Conservation (phyloP, 108 stramenopile genomes). For the Aurantiochytrium sp. region DNA sequence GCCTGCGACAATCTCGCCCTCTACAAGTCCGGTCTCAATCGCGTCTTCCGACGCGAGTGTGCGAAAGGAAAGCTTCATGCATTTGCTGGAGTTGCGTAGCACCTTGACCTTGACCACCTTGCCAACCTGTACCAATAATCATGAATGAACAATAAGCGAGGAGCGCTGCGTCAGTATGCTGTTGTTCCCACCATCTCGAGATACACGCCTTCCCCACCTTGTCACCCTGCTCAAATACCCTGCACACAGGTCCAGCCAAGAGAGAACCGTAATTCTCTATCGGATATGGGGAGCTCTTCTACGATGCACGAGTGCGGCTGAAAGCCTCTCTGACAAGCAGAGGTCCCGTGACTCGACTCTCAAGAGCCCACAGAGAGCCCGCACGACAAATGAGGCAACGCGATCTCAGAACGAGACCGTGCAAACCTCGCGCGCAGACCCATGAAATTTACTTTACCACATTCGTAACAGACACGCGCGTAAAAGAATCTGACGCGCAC, state of each 20-base stretch:
- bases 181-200: too few relatives aligned
- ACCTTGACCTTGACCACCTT: not conserved
- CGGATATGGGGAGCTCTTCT: not conserved
- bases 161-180: not conserved
- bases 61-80: not conserved
- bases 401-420: not conserved
- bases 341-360: not conserved
- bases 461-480: constrained; percentile 1
- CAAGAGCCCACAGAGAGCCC: not conserved
- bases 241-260: not conserved
- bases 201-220: too few relatives aligned
- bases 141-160: not conserved
- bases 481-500: not conserved
- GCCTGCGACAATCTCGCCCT: not conserved
- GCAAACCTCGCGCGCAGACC: not conserved
- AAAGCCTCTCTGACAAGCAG: not conserved
- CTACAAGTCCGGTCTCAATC: not conserved
- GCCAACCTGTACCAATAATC: not conserved
- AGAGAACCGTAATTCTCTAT: not conserved
- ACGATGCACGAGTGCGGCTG: not conserved
- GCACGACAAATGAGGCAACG: not conserved
- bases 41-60: not conserved
- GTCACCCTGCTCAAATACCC: too few relatives aligned
- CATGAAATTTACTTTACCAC: not conserved
- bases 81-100: not conserved